phyloP scores from a whole-genome alignment of 2,329 filamentous ascomycete genomes.

The Monosporascus ibericus region DNA sequence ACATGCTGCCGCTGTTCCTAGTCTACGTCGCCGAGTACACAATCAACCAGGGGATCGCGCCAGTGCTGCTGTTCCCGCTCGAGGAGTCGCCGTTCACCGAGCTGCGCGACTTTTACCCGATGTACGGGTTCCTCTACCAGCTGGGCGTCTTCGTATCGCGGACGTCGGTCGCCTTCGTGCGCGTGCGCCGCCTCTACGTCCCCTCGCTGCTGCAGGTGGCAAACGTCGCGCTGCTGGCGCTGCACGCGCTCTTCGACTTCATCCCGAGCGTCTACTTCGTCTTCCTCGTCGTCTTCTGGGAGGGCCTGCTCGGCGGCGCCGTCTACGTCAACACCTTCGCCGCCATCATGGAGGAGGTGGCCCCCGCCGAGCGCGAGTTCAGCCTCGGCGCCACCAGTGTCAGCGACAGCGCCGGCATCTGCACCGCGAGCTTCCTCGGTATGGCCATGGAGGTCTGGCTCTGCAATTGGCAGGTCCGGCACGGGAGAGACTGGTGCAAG shows the following conservation, averaged over 20 bases:
- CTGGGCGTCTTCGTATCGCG: constrained; percentile 91
- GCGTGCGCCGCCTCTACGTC: constrained; percentile 73
- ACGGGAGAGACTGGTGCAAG: constrained; percentile 70
- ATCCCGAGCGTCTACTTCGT: constrained; percentile 83
- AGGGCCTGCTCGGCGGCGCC: constrained; percentile 80
- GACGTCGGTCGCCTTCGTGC: constrained; percentile 81
- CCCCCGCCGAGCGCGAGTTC: constrained; percentile 76
- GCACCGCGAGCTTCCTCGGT: constrained; percentile 76
- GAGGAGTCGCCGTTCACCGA: constrained; percentile 68
- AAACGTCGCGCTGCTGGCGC: constrained; percentile 67
- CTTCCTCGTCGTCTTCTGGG: constrained; percentile 85
- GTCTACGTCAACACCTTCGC: constrained; percentile 97
- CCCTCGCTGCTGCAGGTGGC: constrained; percentile 75
- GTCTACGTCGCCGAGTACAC: constrained; percentile 97
- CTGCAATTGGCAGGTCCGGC: constrained; percentile 78
- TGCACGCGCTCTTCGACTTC: constrained; percentile 74
- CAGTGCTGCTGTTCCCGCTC: constrained; percentile 83
- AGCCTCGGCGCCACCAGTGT: constrained; percentile 85
- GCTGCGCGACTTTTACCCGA: constrained; percentile 86
- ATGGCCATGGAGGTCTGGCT: constrained; percentile 77
- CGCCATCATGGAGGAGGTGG: constrained; percentile 81
- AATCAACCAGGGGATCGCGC: constrained; percentile 91
- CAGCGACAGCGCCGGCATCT: constrained; percentile 87
- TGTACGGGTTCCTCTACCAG: constrained; percentile 93
- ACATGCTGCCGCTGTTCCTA: constrained; percentile 84